Conservation (phyloP, 2,329 filamentous ascomycete genomes). For the Achaetomium macrosporum region DNA sequence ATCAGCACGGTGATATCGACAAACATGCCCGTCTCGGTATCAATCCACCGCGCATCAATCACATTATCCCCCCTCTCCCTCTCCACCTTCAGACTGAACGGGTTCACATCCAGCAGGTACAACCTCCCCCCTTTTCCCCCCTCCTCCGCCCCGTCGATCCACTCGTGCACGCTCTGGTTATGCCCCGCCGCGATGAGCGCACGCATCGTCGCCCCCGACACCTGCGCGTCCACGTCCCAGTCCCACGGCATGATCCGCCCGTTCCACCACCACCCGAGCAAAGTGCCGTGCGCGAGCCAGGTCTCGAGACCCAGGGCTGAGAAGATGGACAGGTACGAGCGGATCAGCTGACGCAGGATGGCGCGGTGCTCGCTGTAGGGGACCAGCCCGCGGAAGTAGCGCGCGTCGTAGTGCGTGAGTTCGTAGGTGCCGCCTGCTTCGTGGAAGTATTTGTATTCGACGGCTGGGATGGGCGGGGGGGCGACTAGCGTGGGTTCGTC, state of each 20-base stretch:
- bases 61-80: slow-evolving; percentile 67
- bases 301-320: slow-evolving; percentile 63
- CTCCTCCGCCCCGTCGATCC: slow-evolving; percentile 35
- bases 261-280: slow-evolving; percentile 90
- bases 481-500: not conserved
- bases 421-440: slow-evolving; percentile 56
- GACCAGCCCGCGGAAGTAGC: slow-evolving; percentile 61
- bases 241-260: slow-evolving; percentile 74
- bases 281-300: slow-evolving; percentile 79
- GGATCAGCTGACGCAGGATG: slow-evolving; percentile 63
- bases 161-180: slow-evolving; percentile 63
- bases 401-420: slow-evolving; percentile 67
- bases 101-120: slow-evolving; percentile 75
- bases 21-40: slow-evolving; percentile 68
- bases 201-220: slow-evolving; percentile 61
- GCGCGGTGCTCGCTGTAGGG: slow-evolving; percentile 60
- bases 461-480: not conserved
- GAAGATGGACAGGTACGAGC: slow-evolving; percentile 67
- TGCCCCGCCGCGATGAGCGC: slow-evolving; percentile 57
- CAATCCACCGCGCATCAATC: slow-evolving; percentile 81
- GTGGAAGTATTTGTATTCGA: slow-evolving; percentile 55
- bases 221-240: slow-evolving; percentile 77
- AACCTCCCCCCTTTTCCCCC: not conserved
- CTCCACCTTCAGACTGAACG: slow-evolving; percentile 55
- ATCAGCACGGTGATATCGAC: slow-evolving; percentile 76